Evolutionary conservation across 257 asterid genomes (phyloP).

Genomic region (Salvia splendens): DNA sequence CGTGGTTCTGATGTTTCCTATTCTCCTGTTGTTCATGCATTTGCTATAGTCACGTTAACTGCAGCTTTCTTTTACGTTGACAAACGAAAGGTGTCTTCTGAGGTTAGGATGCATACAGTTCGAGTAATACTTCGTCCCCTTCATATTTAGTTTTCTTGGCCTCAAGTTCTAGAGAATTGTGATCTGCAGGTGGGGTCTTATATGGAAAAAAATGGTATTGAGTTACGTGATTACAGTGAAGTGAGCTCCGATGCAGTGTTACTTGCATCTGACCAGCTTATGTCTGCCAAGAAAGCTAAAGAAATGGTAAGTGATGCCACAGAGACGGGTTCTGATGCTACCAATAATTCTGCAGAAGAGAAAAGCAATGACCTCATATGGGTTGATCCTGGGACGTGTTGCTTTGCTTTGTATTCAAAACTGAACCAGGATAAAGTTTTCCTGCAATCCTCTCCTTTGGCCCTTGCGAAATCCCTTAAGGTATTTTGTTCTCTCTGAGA

Average conservation of each 20-base stretch:
- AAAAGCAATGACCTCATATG: conserved; percentile 55
- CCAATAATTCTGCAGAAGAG: conserved; percentile 39
- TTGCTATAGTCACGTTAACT: conserved; percentile 70
- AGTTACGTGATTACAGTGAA: conserved; percentile 65
- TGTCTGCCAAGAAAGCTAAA: conserved; percentile 38
- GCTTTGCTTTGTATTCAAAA: conserved; percentile 80
- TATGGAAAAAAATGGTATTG: conserved; percentile 69
- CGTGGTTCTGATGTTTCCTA: conserved; percentile 93
- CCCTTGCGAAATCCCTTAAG: conserved; percentile 92
- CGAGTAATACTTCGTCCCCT: conserved; percentile 6
- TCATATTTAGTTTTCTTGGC: conserved; percentile 21
- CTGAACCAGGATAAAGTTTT: conserved; percentile 64
- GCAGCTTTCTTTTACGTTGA: conserved; percentile 91
- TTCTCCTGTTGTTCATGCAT: conserved; percentile 89
- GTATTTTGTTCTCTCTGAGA: conserved; percentile 41
- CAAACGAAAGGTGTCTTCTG: conserved; percentile 68
- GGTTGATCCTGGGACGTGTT: conserved; percentile 84
- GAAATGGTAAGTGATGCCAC: conserved; percentile 25
- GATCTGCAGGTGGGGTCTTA: conserved; percentile 57
- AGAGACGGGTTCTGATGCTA: conserved; percentile 27
- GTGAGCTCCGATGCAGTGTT: conserved; percentile 69
- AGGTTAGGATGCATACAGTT: conserved; percentile 56
- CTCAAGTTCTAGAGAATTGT: conserved; percentile 12
- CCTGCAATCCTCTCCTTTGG: conserved; percentile 78
- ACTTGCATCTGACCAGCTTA: conserved; percentile 75